phyloP scores from a whole-genome alignment of 306 rosid species.

The Echinosophora koreensis region DNA sequence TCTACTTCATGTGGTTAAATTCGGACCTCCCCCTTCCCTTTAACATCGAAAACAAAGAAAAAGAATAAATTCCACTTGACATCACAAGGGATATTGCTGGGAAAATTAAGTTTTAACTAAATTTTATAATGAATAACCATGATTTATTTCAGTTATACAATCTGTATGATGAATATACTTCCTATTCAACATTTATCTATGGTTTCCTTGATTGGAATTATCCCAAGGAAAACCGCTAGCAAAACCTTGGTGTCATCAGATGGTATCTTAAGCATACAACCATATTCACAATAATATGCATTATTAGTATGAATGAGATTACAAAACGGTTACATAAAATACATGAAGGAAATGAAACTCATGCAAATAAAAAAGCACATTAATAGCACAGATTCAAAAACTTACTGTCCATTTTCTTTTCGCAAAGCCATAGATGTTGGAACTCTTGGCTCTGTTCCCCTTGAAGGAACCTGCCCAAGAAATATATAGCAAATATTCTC shows the following conservation, averaged over 20 bases:
- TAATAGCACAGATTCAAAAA: conserved; percentile 32
- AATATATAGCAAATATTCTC: conserved; percentile 21
- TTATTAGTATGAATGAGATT: conserved; percentile 17
- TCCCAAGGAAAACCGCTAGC: neutral
- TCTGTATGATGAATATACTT: neutral
- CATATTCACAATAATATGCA: conserved; percentile 38
- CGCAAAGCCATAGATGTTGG: conserved; percentile 49
- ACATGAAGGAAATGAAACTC: neutral
- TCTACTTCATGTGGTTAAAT: neutral
- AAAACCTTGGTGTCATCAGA: neutral
- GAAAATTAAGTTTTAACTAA: neutral
- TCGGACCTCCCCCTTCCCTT: neutral
- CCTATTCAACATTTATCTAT: conserved; percentile 22
- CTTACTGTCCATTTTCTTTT: conserved; percentile 68
- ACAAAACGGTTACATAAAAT: neutral
- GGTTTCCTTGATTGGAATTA: conserved; percentile 21
- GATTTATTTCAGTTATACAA: neutral
- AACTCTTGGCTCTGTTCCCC: conserved; percentile 58
- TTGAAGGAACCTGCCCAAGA: conserved; percentile 57
- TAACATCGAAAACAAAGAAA: neutral
- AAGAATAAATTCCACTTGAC: neutral
- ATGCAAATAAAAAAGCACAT: conserved; percentile 10
- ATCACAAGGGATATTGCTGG: conserved; percentile 3
- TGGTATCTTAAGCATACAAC: conserved; percentile 15
- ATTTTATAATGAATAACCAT: neutral